Conservation (phyloP, 2,329 filamentous ascomycete species). For the Colletotrichum falcatum region DNA sequence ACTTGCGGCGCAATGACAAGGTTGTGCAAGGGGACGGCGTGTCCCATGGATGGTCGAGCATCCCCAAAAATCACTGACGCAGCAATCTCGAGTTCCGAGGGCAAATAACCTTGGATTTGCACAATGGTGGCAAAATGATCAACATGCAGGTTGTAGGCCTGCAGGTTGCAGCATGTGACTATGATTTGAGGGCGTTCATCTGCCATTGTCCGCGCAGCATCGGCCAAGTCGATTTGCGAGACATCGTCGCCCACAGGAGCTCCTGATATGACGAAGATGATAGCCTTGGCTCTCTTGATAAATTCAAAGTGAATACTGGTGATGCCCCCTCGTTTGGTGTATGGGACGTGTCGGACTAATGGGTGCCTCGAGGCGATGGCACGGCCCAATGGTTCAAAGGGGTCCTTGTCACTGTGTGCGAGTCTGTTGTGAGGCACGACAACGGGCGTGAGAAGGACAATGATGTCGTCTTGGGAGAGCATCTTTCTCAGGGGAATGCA, state of each 20-base stretch:
- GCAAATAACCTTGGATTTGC: slow-evolving; percentile 61
- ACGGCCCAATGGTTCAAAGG: slow-evolving; percentile 78
- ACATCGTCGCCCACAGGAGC: slow-evolving; percentile 59
- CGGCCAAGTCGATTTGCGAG: slow-evolving; percentile 65
- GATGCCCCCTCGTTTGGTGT: slow-evolving; percentile 72
- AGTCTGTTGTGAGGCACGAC: slow-evolving; percentile 59
- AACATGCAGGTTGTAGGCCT: slow-evolving; percentile 54
- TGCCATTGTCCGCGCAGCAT: slow-evolving; percentile 56
- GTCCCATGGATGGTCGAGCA: slow-evolving; percentile 1
- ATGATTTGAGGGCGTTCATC: slow-evolving; percentile 64
- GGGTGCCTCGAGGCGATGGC: slow-evolving; percentile 70
- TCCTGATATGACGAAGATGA: slow-evolving; percentile 72
- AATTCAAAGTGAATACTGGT: slow-evolving; percentile 73
- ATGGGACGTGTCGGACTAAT: slow-evolving; percentile 78
- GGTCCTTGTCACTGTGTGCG: slow-evolving; percentile 65
- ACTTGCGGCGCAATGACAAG: slow-evolving; percentile 37
- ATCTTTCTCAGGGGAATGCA: slow-evolving; percentile 61
- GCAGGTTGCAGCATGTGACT: slow-evolving; percentile 62
- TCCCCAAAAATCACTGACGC: slow-evolving; percentile 65
- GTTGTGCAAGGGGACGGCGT: slow-evolving; percentile 26
- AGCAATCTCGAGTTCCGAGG: slow-evolving; percentile 60
- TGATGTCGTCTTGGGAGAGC: slow-evolving; percentile 62
- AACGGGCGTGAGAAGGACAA: slow-evolving; percentile 72
- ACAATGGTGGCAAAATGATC: slow-evolving; percentile 64
- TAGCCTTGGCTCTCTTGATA: slow-evolving; percentile 67